phyloP scores from a whole-genome alignment of 75 land plant species.

The Chamaecyparis obtusa region DNA sequence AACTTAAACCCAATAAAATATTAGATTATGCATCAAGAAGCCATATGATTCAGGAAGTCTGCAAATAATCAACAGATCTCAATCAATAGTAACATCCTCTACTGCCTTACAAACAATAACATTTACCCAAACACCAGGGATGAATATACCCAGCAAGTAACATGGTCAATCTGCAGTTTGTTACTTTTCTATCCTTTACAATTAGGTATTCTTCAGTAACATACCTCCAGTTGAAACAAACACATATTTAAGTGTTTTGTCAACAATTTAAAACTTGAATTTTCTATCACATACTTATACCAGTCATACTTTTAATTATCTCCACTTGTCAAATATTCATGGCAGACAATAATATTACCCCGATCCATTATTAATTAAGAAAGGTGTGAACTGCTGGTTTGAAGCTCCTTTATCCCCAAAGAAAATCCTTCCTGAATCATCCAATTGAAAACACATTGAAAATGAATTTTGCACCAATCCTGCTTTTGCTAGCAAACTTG shows the following conservation, averaged over 20 bases:
- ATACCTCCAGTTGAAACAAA: neutral
- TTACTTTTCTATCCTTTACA: neutral
- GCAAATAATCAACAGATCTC: neutral
- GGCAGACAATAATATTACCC: constrained; percentile 28
- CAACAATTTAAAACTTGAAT: neutral
- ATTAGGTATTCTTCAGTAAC: neutral
- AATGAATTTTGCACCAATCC: constrained; percentile 63
- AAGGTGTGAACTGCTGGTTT: constrained; percentile 56
- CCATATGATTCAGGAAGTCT: neutral
- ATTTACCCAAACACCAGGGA: constrained; percentile 1
- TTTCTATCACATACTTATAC: neutral
- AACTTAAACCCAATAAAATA: neutral
- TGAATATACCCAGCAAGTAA: neutral
- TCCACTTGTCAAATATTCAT: neutral
- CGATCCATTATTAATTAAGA: constrained; percentile 52
- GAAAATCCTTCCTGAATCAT: constrained; percentile 70
- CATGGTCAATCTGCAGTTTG: neutral
- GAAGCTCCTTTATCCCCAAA: constrained; percentile 74
- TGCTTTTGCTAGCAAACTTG: constrained; percentile 67
- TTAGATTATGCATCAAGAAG: neutral
- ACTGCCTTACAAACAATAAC: neutral
- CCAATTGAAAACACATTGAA: constrained; percentile 74
- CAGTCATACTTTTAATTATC: neutral
- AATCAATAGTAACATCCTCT: neutral
- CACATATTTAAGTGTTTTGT: neutral